Conservation (phyloP, 345 rosid species). For the Eucalyptus coolabah region DNA sequence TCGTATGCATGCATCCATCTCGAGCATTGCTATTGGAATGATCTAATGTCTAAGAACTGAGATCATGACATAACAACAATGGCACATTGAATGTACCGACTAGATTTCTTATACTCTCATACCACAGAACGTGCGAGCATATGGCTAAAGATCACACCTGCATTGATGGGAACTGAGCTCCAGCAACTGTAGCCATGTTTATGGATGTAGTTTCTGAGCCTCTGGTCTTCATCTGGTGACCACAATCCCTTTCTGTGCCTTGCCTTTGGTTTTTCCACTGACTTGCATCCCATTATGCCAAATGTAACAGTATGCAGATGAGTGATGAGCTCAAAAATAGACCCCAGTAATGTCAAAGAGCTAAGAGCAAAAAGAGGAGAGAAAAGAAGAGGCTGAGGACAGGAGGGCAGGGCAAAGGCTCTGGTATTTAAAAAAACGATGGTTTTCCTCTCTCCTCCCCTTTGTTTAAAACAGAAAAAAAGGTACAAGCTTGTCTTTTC, state of each 20-base stretch:
- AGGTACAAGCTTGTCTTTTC: neutral
- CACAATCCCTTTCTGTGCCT: slow-evolving; percentile 83
- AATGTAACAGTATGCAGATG: neutral
- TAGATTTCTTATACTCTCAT: neutral
- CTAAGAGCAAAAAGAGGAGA: neutral
- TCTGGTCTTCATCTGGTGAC: slow-evolving; percentile 97
- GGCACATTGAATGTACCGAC: neutral
- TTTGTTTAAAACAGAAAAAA: neutral
- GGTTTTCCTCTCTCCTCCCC: neutral
- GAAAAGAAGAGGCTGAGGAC: neutral
- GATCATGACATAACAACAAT: neutral
- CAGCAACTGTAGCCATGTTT: slow-evolving; percentile 77
- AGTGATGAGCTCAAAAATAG: neutral
- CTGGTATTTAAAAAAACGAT: neutral
- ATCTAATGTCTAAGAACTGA: neutral
- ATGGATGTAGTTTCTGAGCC: slow-evolving; percentile 48
- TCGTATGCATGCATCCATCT: neutral
- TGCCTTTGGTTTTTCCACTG: slow-evolving; percentile 40
- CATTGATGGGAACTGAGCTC: slow-evolving; percentile 78
- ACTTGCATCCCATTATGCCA: slow-evolving; percentile 22
- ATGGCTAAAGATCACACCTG: slow-evolving; percentile 32
- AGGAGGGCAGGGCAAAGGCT: neutral
- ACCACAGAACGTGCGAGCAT: neutral
- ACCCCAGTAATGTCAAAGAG: neutral
- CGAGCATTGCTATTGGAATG: neutral